Conservation (phyloP, 371 early-diverging fungal genomes). For the Mucor saturninus region DNA sequence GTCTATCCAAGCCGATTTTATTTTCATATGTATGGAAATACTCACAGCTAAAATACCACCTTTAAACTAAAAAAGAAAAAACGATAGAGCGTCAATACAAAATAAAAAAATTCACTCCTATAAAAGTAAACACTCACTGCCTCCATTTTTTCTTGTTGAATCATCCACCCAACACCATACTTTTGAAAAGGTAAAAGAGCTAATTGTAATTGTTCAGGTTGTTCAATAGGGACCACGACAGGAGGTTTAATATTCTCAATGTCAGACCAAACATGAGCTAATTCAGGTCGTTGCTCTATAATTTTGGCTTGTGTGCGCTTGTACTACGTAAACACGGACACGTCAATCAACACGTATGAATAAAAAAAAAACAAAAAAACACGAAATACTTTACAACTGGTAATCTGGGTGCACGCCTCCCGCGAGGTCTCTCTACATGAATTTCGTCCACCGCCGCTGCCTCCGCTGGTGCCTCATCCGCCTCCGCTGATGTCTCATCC, state of each 20-base stretch:
- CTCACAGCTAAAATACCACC: slow-evolving; percentile 82
- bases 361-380: not conserved
- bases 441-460: too few relatives aligned
- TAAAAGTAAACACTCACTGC: slow-evolving; percentile 35
- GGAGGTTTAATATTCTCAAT: slow-evolving; percentile 41
- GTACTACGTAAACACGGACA: slow-evolving; percentile 23
- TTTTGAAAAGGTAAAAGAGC: slow-evolving; percentile 86
- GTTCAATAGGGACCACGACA: slow-evolving; percentile 53
- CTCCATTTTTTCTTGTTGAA: slow-evolving; percentile 65
- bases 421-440: not conserved
- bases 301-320: slow-evolving; percentile 35
- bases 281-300: slow-evolving; percentile 62
- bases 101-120: too few relatives aligned
- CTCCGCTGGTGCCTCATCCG: too few relatives aligned
- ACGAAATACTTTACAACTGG: not conserved
- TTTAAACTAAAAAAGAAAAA: too few relatives aligned
- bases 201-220: slow-evolving; percentile 70
- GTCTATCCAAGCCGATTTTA: not conserved
- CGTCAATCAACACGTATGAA: not conserved
- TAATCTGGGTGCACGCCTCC: not conserved
- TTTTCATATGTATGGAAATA: not conserved
- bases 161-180: slow-evolving; percentile 87
- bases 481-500: too few relatives aligned
- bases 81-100: too few relatives aligned
- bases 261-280: slow-evolving; percentile 72